A percentile compares a stretch with the other conserved stretches of the same genome.
Evolutionary conservation across 148 eudicot species (phyloP).

Genomic region (Fallopia convolvulus): DNA sequence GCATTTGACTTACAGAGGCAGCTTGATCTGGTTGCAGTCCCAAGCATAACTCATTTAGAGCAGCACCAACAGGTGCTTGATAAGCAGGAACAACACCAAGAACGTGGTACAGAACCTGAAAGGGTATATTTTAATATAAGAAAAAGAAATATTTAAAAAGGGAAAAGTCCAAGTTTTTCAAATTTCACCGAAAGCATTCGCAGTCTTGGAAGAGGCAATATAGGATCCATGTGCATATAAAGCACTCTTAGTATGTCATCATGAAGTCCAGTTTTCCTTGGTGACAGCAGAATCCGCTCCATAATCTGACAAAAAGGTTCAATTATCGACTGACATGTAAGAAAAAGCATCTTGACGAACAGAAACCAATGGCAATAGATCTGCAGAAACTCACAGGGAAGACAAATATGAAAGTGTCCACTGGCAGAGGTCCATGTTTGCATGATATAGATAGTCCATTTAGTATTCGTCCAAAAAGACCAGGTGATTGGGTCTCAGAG

Average conservation of each 20-base stretch:
- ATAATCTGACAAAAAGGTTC: slow-evolving; percentile 41
- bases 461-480: slow-evolving; percentile 72
- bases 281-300: slow-evolving; percentile 78
- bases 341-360: neutral
- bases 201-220: slow-evolving; percentile 88
- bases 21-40: slow-evolving; percentile 79
- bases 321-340: neutral
- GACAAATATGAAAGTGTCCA: slow-evolving; percentile 73
- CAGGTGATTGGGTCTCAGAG: slow-evolving; percentile 34
- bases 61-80: slow-evolving; percentile 76
- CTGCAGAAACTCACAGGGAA: slow-evolving; percentile 58
- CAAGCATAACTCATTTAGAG: slow-evolving; percentile 89
- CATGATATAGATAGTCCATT: slow-evolving; percentile 69
- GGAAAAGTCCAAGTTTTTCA: slow-evolving; percentile 9
- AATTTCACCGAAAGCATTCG: slow-evolving; percentile 84
- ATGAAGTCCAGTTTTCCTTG: slow-evolving; percentile 91
- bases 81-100: slow-evolving; percentile 84
- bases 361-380: slow-evolving; percentile 1
- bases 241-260: slow-evolving; percentile 71
- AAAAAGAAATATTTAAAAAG: slow-evolving; percentile 10
- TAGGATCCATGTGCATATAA: slow-evolving; percentile 82
- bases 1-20: slow-evolving; percentile 57
- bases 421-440: slow-evolving; percentile 87
- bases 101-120: slow-evolving; percentile 86
- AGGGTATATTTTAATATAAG: slow-evolving; percentile 15